A percentile compares a stretch with the other conserved stretches of the same genome.
Conservation (phyloP, 257 asterid genomes). For the Solanum pimpinellifolium region DNA sequence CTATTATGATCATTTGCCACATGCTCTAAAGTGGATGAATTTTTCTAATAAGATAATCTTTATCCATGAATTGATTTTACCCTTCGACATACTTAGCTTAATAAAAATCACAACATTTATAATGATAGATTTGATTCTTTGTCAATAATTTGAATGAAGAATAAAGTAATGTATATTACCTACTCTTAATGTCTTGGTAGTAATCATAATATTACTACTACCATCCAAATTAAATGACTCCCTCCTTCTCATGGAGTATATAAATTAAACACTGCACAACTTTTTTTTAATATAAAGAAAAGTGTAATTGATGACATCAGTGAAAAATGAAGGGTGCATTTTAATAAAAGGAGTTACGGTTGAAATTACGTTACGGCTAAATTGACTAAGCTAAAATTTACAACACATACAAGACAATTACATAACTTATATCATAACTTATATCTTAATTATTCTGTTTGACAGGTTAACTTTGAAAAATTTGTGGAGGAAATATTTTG, state of each 20-base stretch:
- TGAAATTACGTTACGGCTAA: not conserved
- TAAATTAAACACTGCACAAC: no score
- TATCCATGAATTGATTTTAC: not conserved
- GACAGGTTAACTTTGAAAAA: not conserved
- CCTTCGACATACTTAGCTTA: not conserved
- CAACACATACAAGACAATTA: no score
- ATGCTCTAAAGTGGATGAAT: no score
- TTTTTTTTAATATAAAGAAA: no score
- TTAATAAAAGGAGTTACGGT: not conserved
- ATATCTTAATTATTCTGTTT: not conserved
- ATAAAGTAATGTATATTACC: not conserved
- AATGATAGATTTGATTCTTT: no score
- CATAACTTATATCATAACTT: no score
- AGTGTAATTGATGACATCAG: not conserved
- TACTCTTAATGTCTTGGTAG: not conserved
- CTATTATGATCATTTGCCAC: no score
- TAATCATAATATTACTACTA: not conserved
- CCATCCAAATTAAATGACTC: not conserved
- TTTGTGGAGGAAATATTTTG: not conserved
- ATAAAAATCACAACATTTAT: no score
- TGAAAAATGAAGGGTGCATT: not conserved
- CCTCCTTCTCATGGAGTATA: not conserved
- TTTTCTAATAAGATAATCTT: no score
- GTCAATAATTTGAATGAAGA: not conserved
- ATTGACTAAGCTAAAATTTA: no score